Evolutionary conservation across 2,329 filamentous ascomycete genomes (phyloP), one percentile per base, ranked within the genome.

Genomic region (Cercospora brassicicola): DNA sequence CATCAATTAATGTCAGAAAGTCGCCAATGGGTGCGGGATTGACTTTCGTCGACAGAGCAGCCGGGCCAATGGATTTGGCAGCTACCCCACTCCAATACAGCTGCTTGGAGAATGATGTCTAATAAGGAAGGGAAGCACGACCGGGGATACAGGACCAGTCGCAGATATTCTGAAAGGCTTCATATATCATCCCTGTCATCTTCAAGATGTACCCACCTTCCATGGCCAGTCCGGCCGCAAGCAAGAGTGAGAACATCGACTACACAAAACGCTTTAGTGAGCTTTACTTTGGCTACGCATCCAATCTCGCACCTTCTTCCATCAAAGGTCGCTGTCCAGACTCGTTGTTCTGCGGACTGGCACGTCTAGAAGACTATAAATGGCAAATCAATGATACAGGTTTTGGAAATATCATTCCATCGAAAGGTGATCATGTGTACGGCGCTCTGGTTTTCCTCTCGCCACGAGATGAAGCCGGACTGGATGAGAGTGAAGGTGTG

Each of bases 351-450:
- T 67, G 65, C 42, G 67, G 67, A 1, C 45, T 90, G 55, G 89
- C 83, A 3, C 78, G 84, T 20, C 82, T 91, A 1, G 73, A 76
- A 0, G 79, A 80, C 45, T 89, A 87, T 82, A 79, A 76, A 48
- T 91, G 88, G 88, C 81, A 89, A 57, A 90, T 91, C 81, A 89
- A 88, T 75, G 76, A 80, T 51, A 84, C 88, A 1, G 88, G 88
- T 13, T 90, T 88, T 76, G 89, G 89, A 51, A 91, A 91, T 75
- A 80, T 91, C 15, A 83, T 87, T 39, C 64, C 64, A 10, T 66
- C 64, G 13, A n/a, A 26, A 59, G 64, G 28, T 15, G 59, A 78
- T 31, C 82, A 84, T 55, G 84, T 88, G 42, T 87, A 85, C 74
- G 87, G 87, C 7, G 75, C 88, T 4, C 75, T 88, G 15, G 89